These are phyloP conservation scores for Kuraishia cidri DNA, from an alignment of 805 yeast species.

Conservation along the genomic window DNA sequence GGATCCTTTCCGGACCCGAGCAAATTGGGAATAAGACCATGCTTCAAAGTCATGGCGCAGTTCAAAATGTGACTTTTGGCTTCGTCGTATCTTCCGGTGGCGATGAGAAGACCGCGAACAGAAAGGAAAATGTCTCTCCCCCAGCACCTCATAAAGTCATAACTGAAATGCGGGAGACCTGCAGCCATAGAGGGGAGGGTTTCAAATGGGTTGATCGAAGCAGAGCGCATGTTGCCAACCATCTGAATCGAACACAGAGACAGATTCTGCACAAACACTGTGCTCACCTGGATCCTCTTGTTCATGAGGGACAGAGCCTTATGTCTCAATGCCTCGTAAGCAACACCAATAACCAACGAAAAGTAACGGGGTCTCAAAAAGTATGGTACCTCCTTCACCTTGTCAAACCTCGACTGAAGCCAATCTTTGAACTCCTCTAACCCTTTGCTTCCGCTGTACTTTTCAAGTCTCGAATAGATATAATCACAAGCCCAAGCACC, in stretches of 20 bases:
- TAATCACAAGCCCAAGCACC: slow-evolving; percentile 91
- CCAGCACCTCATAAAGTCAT: slow-evolving; percentile 95
- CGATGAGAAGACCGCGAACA: slow-evolving; percentile 69
- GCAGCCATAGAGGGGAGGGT: slow-evolving; percentile 81
- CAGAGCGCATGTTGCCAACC: slow-evolving; percentile 65
- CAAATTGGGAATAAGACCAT: slow-evolving; percentile 90
- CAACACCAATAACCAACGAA: slow-evolving; percentile 70
- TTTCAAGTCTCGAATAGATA: slow-evolving; percentile 49
- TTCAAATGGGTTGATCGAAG: slow-evolving; percentile 63
- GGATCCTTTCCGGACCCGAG: slow-evolving; percentile 93
- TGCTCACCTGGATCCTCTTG: slow-evolving; percentile 44
- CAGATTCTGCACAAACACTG: slow-evolving; percentile 69
- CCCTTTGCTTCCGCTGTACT: slow-evolving; percentile 26
- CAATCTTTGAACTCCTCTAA: slow-evolving; percentile 43
- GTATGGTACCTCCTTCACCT: slow-evolving; percentile 61
- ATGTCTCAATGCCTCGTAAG: slow-evolving; percentile 74
- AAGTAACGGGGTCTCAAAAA: slow-evolving; percentile 83
- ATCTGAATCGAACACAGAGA: slow-evolving; percentile 81
- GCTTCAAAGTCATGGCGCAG: slow-evolving; percentile 87
- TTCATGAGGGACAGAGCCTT: slow-evolving; percentile 55
- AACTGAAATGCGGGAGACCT: slow-evolving; percentile 90
- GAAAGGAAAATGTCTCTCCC: slow-evolving; percentile 94
- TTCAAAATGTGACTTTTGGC: slow-evolving; percentile 78
- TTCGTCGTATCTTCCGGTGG: slow-evolving; percentile 69
- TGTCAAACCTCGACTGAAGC: slow-evolving; percentile 57